Evolutionary conservation across 1,284 basidiomycete genomes (phyloP).

Genomic region (Austroboletus rostrupii): DNA sequence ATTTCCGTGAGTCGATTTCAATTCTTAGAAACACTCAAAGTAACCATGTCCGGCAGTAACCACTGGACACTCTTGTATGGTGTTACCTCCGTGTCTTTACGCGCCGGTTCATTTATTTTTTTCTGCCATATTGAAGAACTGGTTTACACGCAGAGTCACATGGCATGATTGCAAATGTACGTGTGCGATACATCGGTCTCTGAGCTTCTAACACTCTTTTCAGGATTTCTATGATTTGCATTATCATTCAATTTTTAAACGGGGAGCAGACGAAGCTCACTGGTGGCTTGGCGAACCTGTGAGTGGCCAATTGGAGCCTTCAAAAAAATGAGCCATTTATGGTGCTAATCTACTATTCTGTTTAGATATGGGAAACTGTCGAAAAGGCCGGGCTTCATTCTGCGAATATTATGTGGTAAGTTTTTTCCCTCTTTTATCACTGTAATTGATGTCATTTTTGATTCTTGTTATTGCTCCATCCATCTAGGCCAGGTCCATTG

Average conservation of each 20-base stretch:
- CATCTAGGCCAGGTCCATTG: conserved; percentile 72
- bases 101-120: too few relatives aligned
- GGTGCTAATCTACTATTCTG: neutral
- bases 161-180: conserved; percentile 84
- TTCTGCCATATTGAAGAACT: conserved; percentile 47
- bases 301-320: conserved; percentile 23
- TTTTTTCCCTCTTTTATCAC: conserved; percentile 9
- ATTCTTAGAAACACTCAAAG: neutral
- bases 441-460: neutral
- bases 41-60: conserved; percentile 45
- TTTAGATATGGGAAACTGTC: conserved; percentile 84
- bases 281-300: conserved; percentile 91
- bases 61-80: conserved; percentile 78
- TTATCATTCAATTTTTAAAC: conserved; percentile 52
- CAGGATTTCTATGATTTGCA: conserved; percentile 81
- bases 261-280: conserved; percentile 53
- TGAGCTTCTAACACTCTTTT: too few relatives aligned
- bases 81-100: too few relatives aligned
- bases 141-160: conserved; percentile 83
- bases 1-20: conserved; percentile 61
- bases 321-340: neutral
- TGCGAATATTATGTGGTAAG: conserved; percentile 85
- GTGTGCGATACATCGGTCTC: conserved; percentile 14
- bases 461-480: neutral
- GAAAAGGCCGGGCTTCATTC: conserved; percentile 65